Evolutionary conservation across 192 early-diverging fungal genomes (phyloP), one percentile per base, ranked within the genome.

Genomic region (Lobulomyces angularis): DNA sequence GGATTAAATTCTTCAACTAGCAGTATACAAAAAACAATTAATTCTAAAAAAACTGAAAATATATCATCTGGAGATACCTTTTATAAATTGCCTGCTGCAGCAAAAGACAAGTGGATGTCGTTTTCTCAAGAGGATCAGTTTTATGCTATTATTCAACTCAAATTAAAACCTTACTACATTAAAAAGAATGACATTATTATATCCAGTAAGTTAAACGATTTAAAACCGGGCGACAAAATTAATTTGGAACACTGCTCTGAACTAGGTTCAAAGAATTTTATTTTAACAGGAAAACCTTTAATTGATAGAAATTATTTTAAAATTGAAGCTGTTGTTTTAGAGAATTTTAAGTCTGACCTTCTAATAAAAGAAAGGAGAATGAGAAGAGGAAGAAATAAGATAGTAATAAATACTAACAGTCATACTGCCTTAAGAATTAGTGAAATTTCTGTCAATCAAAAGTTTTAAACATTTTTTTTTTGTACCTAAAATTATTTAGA

Each of bases 111-210:
- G n/a, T n/a, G n/a, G n/a, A n/a, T n/a, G n/a, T n/a, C n/a, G n/a
- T n/a, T n/a, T n/a, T n/a, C n/a, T n/a, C n/a, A n/a, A n/a, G n/a
- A n/a, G n/a, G n/a, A n/a, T n/a, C n/a, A n/a, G n/a, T n/a, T n/a
- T n/a, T 89, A 82, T 54, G 89, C 90, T 2, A 85, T 88, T 19
- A 81, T 88, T 7, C 84, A 92, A 39, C 74, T 97, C 43, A 80
- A 84, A 37, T 74, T 73, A 41, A 75, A 83, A n/a, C 88, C 82
- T 5, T 92, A 82, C 60, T 73, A 87, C 37, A 84, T 93, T 14
- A 77, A 83, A 12, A 63, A 81, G 43, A 83, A 88, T 61, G 94
- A 97, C 54, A 65, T 90, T 37, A 74, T 97, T 28, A 63, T 90
- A 8, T 73, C 84, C 28, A 73, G 82, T 56, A 57, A 84, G 14